Evolutionary conservation across 345 rosid genomes (phyloP).

Genomic region (Citrus inodora): DNA sequence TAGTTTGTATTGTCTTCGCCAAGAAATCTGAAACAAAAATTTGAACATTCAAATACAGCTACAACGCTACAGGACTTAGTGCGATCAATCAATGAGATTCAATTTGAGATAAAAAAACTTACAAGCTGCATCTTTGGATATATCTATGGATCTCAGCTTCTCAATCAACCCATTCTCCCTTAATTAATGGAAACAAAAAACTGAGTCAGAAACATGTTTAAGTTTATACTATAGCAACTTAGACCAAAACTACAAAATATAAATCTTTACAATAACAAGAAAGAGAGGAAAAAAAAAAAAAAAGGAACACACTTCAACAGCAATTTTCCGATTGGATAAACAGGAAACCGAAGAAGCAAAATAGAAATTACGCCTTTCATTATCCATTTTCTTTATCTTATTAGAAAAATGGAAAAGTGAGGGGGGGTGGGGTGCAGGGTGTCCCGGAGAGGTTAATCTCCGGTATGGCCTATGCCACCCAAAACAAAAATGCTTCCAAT

Average conservation of each 20-base stretch:
- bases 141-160: constrained; percentile 37
- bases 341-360: not conserved
- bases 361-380: not conserved
- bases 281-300: not conserved
- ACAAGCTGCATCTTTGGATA: constrained; percentile 69
- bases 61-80: not conserved
- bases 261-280: not conserved
- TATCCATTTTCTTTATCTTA: not conserved
- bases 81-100: constrained; percentile 11
- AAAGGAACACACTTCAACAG: not conserved
- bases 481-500: no score
- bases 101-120: constrained; percentile 27
- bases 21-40: constrained; percentile 49
- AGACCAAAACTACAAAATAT: not conserved
- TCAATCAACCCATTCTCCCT: constrained; percentile 64
- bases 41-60: not conserved
- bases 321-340: not conserved
- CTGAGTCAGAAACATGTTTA: constrained; percentile 12
- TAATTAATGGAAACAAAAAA: constrained; percentile 26
- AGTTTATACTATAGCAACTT: not conserved
- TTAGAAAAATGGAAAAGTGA: not conserved
- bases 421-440: no score
- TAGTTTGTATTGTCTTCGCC: constrained; percentile 45
- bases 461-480: not conserved
- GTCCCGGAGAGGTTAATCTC: no score